These are phyloP conservation scores for Moringa oleifera DNA, from an alignment of 345 rosid species.

Conservation along the genomic window DNA sequence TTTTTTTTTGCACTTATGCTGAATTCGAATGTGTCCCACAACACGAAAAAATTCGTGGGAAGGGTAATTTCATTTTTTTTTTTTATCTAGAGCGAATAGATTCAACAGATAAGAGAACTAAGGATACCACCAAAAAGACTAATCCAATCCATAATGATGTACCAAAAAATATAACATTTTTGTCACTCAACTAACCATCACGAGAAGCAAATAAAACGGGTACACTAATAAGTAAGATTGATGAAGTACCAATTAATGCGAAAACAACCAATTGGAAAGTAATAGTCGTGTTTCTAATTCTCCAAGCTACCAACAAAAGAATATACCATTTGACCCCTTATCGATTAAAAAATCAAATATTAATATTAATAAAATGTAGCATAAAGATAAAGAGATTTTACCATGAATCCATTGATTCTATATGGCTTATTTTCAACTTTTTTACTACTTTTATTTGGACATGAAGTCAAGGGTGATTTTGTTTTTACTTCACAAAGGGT, in stretches of 20 bases:
- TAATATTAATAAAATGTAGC: background rate
- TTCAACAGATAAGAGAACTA: no score
- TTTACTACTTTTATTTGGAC: background rate
- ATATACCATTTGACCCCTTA: background rate
- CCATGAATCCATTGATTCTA: conserved; percentile 1
- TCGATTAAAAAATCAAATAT: background rate
- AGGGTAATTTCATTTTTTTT: no score
- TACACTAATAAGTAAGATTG: no score
- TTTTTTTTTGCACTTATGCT: background rate
- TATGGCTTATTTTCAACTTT: background rate
- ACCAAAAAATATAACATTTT: conserved; percentile 17
- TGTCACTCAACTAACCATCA: conserved; percentile 13
- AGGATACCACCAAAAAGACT: background rate
- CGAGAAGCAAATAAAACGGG: conserved; percentile 8
- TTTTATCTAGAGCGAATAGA: no score
- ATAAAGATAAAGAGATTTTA: no score
- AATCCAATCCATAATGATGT: conserved; percentile 19
- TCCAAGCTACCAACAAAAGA: background rate
- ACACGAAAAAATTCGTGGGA: no score
- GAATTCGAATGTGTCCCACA: background rate
- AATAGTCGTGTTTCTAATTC: background rate
- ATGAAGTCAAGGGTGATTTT: background rate
- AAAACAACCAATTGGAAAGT: conserved; percentile 8
- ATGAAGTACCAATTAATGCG: conserved; percentile 4
- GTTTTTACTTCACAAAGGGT: background rate